Percentiles rank a stretch among this genome's conserved stretches.
Evolutionary conservation across 495 filamentous ascomycete species (phyloP).

Genomic region (Trypethelium eluteriae): DNA sequence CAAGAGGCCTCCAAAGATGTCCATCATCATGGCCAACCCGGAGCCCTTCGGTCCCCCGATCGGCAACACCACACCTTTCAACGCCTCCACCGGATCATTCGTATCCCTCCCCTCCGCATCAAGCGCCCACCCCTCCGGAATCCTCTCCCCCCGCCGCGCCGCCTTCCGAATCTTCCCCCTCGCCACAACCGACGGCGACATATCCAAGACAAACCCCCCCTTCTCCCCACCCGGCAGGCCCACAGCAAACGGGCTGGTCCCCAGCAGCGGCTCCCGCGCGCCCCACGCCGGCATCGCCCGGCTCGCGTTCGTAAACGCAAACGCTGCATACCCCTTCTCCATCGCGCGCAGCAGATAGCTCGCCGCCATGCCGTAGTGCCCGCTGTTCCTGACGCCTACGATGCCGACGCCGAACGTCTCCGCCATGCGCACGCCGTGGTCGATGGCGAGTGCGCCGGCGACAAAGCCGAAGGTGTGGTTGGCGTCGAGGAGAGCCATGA

Average conservation of each 20-base stretch:
- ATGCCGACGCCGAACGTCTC: slow-evolving; percentile 30
- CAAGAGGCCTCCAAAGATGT: slow-evolving; percentile 31
- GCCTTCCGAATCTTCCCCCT: slow-evolving; percentile 31
- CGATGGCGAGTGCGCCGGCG: slow-evolving; percentile 24
- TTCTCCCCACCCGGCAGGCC: slow-evolving; percentile 19
- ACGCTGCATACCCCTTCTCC: slow-evolving; percentile 20
- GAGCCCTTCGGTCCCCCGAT: slow-evolving; percentile 38
- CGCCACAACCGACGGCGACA: slow-evolving; percentile 16
- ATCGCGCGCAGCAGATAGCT: slow-evolving; percentile 28
- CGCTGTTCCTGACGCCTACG: slow-evolving; percentile 26
- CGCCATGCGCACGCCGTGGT: slow-evolving; percentile 24
- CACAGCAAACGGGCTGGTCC: slow-evolving; percentile 28
- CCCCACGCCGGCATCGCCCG: slow-evolving; percentile 31
- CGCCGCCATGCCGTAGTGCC: slow-evolving; percentile 34
- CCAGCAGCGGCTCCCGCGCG: slow-evolving; percentile 26
- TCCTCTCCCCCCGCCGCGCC: slow-evolving; percentile 29
- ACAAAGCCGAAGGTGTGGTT: slow-evolving; percentile 34
- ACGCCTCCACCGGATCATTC: slow-evolving; percentile 27
- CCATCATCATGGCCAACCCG: slow-evolving; percentile 35
- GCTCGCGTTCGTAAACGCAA: slow-evolving; percentile 33
- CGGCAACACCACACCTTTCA: slow-evolving; percentile 28
- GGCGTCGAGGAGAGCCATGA: slow-evolving; percentile 30
- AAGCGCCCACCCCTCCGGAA: slow-evolving; percentile 31
- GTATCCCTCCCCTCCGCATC: slow-evolving; percentile 30
- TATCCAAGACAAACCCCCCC: slow-evolving; percentile 16